Base-by-base conservation (phyloP, 2,329 filamentous ascomycete species). In the Aspergillus sojae region DNA sequence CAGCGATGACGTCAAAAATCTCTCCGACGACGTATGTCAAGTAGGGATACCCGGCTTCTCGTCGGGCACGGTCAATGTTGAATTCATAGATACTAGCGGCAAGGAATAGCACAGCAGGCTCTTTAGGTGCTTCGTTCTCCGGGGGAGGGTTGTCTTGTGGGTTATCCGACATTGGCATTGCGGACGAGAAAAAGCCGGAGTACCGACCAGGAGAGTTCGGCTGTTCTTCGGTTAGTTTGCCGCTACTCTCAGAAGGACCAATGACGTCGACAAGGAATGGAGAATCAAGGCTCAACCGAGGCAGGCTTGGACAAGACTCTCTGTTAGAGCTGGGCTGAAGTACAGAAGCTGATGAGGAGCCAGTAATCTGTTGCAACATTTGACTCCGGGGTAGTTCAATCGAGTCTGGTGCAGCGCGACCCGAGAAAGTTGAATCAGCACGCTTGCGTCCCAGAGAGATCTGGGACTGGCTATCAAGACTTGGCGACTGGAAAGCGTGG, bases 61-160 rank as follows among this genome's bases (percentile, higher is more conserved):
- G 89, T 71, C 96, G 92, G 30, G 93, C 91, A 28, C 91, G 92
- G 74, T 94, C 92, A 74, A 98, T 98, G 73, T 97, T 96, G 81
- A 98, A 99, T 77, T 98, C 94, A 75, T 97, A 98, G 36, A 98
- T 85, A 71, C 92, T 96, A 23, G 94, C 95, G 16, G 94, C 95
- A 21, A 97, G 84, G 84, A 96, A 99, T 53, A 98, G 82, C 9
- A 97, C 88, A 62, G 89, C 91, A 58, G 82, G 82, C 53, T 76
- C 83, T 45, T 74, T 70, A 12, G 72, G 68, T 12, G 73, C 61
- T 23, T 68, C 67, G 78, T 79, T 68, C 78, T 84, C 61, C 83
- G 83, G 50, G 85, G 67, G 41, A 12, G 63, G 54, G 46, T 61
- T 62, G n/a, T 75, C 72, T 45, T 68, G 67, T 6, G 85, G 82